phyloP scores from a whole-genome alignment of 2,329 filamentous ascomycete species.

The Pseudogymnoascus sp. region DNA sequence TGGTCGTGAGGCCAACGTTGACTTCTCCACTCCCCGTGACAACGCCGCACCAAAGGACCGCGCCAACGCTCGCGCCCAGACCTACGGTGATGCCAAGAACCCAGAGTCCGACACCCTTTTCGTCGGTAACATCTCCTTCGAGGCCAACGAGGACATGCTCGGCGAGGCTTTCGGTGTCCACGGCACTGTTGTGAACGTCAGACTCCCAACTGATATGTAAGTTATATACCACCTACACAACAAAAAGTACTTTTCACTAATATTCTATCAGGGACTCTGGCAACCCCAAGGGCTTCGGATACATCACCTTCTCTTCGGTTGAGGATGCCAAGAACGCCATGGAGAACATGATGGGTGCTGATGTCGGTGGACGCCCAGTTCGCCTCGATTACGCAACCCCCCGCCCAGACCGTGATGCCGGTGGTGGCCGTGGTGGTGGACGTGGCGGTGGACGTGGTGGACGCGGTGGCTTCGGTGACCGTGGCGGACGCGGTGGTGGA shows the following conservation, averaged over 20 bases:
- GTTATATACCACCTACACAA: constrained; percentile 14
- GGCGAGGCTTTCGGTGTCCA: constrained; percentile 55
- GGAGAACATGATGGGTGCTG: constrained; percentile 53
- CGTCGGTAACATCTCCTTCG: constrained; percentile 64
- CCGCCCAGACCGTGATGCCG: constrained; percentile 42
- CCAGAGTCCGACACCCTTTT: constrained; percentile 61
- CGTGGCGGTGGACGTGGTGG: constrained; percentile 32
- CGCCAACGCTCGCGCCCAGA: constrained; percentile 41
- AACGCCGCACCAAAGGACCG: constrained; percentile 40
- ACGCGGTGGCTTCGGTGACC: constrained; percentile 23
- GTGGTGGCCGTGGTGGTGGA: constrained; percentile 36
- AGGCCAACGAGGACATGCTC: constrained; percentile 56
- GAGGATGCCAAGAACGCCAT: constrained; percentile 60
- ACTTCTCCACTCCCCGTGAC: constrained; percentile 57
- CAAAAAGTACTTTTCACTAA: constrained; percentile 20
- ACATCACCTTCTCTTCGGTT: constrained; percentile 59
- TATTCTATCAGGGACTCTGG: constrained; percentile 44
- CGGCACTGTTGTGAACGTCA: constrained; percentile 56
- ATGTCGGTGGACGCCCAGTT: constrained; percentile 56
- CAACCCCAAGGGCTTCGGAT: constrained; percentile 64
- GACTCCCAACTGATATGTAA: constrained; percentile 58
- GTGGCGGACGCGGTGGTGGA: constrained; percentile 39
- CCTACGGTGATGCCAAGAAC: constrained; percentile 57
- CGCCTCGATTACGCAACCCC: constrained; percentile 62
- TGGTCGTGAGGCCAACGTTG: constrained; percentile 59